Percentiles rank a stretch among this genome's conserved stretches.
phyloP scores from a whole-genome alignment of 2,329 filamentous ascomycete genomes.

The Cordyceps fumosorosea region DNA sequence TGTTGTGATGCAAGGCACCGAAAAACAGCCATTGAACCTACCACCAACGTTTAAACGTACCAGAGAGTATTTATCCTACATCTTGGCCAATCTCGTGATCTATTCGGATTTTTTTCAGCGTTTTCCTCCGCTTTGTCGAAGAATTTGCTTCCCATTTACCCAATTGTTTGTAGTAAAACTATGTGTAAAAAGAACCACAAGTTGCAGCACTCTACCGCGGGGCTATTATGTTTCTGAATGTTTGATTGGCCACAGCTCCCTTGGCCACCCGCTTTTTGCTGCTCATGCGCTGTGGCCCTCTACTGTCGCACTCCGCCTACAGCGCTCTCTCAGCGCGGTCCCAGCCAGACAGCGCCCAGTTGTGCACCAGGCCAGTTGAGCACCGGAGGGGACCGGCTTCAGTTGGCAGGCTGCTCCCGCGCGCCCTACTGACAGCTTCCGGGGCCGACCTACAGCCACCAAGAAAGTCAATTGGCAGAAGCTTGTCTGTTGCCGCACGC shows the following conservation, averaged over 20 bases:
- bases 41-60: not conserved
- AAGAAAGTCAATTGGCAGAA: not conserved
- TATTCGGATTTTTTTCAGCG: not conserved
- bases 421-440: not conserved
- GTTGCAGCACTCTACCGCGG: conserved; percentile 5
- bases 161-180: conserved; percentile 10
- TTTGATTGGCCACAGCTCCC: not conserved
- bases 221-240: conserved; percentile 11
- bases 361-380: not conserved
- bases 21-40: not conserved
- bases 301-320: not conserved
- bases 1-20: not conserved
- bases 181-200: conserved; percentile 14
- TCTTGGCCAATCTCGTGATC: no score
- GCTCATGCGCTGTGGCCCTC: not conserved
- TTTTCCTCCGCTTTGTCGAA: not conserved
- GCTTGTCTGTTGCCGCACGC: not conserved
- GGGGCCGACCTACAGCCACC: not conserved
- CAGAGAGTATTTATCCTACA: not conserved
- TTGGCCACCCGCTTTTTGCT: not conserved
- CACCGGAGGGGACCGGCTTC: conserved; percentile 9
- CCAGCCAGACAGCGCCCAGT: not conserved
- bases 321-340: not conserved
- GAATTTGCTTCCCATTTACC: not conserved
- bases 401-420: no score